phyloP scores from a whole-genome alignment of 257 asterid species.

The Penstemon davidsonii region DNA sequence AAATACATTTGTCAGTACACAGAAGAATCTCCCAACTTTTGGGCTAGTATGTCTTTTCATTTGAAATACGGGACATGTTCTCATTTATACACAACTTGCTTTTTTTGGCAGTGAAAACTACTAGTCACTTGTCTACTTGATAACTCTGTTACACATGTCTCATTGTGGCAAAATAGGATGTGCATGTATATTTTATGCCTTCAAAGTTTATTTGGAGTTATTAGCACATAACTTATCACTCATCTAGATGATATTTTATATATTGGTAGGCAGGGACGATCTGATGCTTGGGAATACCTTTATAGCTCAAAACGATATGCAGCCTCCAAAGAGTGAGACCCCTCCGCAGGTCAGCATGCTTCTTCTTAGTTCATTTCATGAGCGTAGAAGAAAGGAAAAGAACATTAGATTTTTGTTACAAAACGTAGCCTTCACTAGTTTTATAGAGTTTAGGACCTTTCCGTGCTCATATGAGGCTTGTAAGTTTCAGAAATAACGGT shows the following conservation, averaged over 20 bases:
- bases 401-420: neutral
- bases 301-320: conserved; percentile 42
- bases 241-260: conserved; percentile 25
- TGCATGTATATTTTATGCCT: too few species aligned
- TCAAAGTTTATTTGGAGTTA: too few species aligned
- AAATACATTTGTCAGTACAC: conserved; percentile 86
- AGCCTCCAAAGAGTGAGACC: conserved; percentile 70
- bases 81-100: neutral
- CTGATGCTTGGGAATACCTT: conserved; percentile 87
- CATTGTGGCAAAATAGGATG: neutral
- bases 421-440: conserved; percentile 1
- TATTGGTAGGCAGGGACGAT: conserved; percentile 73
- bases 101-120: neutral
- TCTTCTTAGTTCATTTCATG: neutral
- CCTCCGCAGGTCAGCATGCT: conserved; percentile 67
- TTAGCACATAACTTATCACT: neutral
- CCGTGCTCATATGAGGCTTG: conserved; percentile 8
- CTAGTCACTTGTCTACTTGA: neutral
- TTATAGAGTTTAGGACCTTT: conserved; percentile 21
- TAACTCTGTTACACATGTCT: neutral
- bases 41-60: conserved; percentile 67
- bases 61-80: neutral
- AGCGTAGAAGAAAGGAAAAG: neutral
- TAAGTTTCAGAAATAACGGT: conserved; percentile 15
- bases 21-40: conserved; percentile 73